Evolutionary conservation across 2,329 filamentous ascomycete genomes (phyloP).

Genomic region (Claviceps capensis): DNA sequence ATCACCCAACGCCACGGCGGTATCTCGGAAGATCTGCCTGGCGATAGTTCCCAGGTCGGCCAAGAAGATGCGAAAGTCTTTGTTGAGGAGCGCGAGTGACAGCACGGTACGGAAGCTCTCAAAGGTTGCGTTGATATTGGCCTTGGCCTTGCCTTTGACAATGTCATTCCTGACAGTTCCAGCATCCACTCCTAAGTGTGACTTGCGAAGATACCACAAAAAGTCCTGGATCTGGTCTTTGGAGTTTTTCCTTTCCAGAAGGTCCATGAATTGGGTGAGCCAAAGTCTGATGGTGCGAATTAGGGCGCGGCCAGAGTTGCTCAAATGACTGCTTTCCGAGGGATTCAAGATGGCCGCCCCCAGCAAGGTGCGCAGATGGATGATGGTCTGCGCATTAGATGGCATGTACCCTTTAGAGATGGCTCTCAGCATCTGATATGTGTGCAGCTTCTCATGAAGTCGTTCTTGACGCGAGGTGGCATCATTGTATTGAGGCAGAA

Average conservation of each 20-base stretch:
- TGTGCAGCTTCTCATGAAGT: conserved; percentile 80
- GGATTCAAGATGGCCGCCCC: conserved; percentile 68
- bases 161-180: conserved; percentile 16
- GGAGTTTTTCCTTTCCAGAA: conserved; percentile 70
- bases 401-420: conserved; percentile 80
- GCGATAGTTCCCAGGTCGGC: conserved; percentile 67
- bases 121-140: conserved; percentile 38
- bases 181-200: conserved; percentile 37
- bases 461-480: conserved; percentile 65
- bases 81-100: conserved; percentile 75
- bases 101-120: conserved; percentile 72
- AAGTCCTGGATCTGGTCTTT: conserved; percentile 84
- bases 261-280: conserved; percentile 67
- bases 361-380: conserved; percentile 67
- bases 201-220: conserved; percentile 68
- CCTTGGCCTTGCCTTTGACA: conserved; percentile 17
- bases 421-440: conserved; percentile 81
- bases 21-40: conserved; percentile 75
- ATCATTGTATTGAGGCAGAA: conserved; percentile 72
- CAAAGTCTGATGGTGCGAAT: conserved; percentile 59
- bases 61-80: conserved; percentile 78
- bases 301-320: conserved; percentile 61
- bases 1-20: conserved; percentile 63
- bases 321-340: conserved; percentile 48
- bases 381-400: conserved; percentile 70